These are phyloP conservation scores for Pyrenula massariospora DNA, from an alignment of 495 filamentous ascomycete genomes.

Conservation along the genomic window DNA sequence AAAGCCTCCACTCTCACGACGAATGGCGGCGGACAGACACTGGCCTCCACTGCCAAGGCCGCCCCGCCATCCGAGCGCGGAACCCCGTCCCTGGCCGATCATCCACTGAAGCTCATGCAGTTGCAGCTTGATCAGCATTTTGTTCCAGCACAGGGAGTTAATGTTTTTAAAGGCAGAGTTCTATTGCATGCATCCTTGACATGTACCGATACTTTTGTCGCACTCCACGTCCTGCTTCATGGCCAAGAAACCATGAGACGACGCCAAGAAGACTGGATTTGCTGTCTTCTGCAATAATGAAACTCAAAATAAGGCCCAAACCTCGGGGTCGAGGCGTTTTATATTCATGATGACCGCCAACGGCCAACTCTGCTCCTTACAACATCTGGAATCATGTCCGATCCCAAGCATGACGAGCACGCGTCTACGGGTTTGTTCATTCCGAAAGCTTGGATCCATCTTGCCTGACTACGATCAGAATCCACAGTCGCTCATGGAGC, in stretches of 20 bases:
- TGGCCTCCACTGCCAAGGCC: background rate
- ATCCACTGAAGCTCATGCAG: background rate
- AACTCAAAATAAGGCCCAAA: background rate
- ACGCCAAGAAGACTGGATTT: background rate
- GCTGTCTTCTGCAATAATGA: background rate
- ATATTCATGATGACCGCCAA: background rate
- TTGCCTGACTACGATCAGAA: slow-evolving; percentile 1
- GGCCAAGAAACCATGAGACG: background rate
- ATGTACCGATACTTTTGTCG: background rate
- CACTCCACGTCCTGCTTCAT: background rate
- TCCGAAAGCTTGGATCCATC: background rate
- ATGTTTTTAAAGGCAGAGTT: background rate
- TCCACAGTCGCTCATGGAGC: background rate
- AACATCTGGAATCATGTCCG: background rate
- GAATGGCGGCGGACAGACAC: background rate
- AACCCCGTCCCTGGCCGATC: background rate
- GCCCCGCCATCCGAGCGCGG: background rate
- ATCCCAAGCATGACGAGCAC: background rate
- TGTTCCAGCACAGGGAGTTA: background rate
- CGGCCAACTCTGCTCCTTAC: background rate
- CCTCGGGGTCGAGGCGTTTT: background rate
- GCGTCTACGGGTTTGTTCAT: slow-evolving; percentile 1
- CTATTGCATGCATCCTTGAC: background rate
- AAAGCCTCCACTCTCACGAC: background rate
- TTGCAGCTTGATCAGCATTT: background rate